Evolutionary conservation across 495 filamentous ascomycete genomes (phyloP).

Genomic region (Hyaloscypha finlandica): DNA sequence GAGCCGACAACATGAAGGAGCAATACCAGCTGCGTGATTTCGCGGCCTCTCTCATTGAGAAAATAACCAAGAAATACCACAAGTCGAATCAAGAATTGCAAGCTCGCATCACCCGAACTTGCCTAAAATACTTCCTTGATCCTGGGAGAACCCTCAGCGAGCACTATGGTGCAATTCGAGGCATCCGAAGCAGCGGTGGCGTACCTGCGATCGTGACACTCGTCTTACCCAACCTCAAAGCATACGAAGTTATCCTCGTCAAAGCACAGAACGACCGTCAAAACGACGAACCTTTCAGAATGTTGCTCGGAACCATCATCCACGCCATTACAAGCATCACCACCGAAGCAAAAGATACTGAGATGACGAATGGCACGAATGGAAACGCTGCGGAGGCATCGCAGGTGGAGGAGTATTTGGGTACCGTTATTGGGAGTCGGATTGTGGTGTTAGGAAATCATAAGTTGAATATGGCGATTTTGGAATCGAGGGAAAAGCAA

Average conservation of each 20-base stretch:
- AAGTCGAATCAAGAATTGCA: slow-evolving; percentile 74
- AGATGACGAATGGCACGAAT: slow-evolving; percentile 47
- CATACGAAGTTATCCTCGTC: slow-evolving; percentile 69
- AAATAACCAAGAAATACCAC: slow-evolving; percentile 74
- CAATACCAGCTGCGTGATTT: slow-evolving; percentile 84
- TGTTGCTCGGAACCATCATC: slow-evolving; percentile 61
- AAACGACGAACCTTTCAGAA: slow-evolving; percentile 45
- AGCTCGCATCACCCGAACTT: slow-evolving; percentile 85
- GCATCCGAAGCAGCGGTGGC: slow-evolving; percentile 74
- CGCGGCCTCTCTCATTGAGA: slow-evolving; percentile 73
- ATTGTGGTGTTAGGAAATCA: slow-evolving; percentile 55
- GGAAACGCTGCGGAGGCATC: slow-evolving; percentile 45
- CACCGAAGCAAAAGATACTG: slow-evolving; percentile 35
- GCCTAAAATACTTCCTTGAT: slow-evolving; percentile 87
- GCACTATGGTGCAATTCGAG: slow-evolving; percentile 84
- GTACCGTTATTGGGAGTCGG: slow-evolving; percentile 58
- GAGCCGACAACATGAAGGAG: slow-evolving; percentile 45
- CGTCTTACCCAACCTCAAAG: slow-evolving; percentile 75
- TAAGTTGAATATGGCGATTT: slow-evolving; percentile 48
- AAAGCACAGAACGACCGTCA: slow-evolving; percentile 61
- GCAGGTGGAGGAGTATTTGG: slow-evolving; percentile 57
- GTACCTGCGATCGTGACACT: slow-evolving; percentile 76
- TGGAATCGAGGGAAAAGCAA: slow-evolving; percentile 43
- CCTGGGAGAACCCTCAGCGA: slow-evolving; percentile 74
- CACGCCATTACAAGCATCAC: slow-evolving; percentile 48